phyloP scores from a whole-genome alignment of 306 rosid species.

The Phaseolus lunatus region DNA sequence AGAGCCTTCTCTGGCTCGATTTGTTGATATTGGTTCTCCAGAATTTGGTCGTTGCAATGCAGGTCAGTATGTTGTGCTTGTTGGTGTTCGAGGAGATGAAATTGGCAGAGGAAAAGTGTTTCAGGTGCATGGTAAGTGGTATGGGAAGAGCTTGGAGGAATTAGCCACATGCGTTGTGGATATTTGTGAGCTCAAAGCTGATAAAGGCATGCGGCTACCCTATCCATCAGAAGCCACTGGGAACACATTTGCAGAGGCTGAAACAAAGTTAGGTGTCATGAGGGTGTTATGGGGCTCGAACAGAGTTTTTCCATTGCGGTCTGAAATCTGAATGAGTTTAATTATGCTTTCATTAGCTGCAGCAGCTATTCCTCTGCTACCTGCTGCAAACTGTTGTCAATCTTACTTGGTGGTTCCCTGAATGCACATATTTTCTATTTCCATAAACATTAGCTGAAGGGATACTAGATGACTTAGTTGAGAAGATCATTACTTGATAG shows the following conservation, averaged over 20 bases:
- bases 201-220: conserved; percentile 61
- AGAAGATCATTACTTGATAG: conserved; percentile 13
- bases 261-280: conserved; percentile 69
- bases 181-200: conserved; percentile 67
- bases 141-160: conserved; percentile 70
- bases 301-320: conserved; percentile 52
- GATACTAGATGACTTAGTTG: conserved; percentile 28
- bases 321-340: conserved; percentile 51
- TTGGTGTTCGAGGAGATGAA: conserved; percentile 66
- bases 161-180: conserved; percentile 66
- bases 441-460: conserved; percentile 6
- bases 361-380: conserved; percentile 38
- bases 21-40: conserved; percentile 47
- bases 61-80: conserved; percentile 65
- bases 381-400: conserved; percentile 29
- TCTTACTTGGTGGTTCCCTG: conserved; percentile 1
- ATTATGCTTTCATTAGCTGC: conserved; percentile 33
- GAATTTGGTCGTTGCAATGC: conserved; percentile 58
- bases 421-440: conserved; percentile 19
- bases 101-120: conserved; percentile 74
- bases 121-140: conserved; percentile 73
- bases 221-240: conserved; percentile 73
- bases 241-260: conserved; percentile 75
- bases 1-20: conserved; percentile 49
- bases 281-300: conserved; percentile 81